Base-by-base conservation (phyloP, 2,329 filamentous ascomycete genomes). In the Fusarium coicis region DNA sequence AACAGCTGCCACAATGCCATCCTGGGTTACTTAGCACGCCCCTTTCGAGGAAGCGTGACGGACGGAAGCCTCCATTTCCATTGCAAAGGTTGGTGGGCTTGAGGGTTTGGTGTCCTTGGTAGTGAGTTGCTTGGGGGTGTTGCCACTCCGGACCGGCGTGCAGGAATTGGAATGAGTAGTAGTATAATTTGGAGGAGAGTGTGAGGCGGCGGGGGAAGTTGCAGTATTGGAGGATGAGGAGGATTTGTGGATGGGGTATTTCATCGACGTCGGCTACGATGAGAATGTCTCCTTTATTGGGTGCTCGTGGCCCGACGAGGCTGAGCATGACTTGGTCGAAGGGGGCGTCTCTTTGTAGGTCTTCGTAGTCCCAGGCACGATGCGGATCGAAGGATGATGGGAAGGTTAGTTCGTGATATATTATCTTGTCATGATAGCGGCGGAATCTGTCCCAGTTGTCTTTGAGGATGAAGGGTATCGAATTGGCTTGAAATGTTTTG, bases 1-100 rank as follows among this genome's bases (percentile, higher is more conserved):
- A 90, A 80, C 90, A 91, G 65, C 84, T 87, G 56, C 87, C 89
- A 82, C 89, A 92, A 78, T 91, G 89, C 89, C 89, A 92, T 1
- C 81, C 85, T 1, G 88, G 86, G 72, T 88, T 85, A 70, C 78
- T 79, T 28, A 90, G 68, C 12, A 83, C 81, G 19, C 80, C 84
- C 72, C 82, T 84, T 65, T 88, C 84, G 47, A 81, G 79, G 47
- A 79, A 78, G 40, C 84, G 80, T 8, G 82, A 69, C 5, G 82
- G 78, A 39, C 80, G 80, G 5, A 83, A 42, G 7, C 83, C 83
- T 36, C 83, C 82, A 59, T 85, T 83, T 58, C 85, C 82, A 72
- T 84, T 83, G 30, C 89, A 86, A 54, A 91, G 82, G 72, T 89
- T 84, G 42, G 84, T 84, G 0, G 89, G 89, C n/a, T 80, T 79